phyloP scores from a whole-genome alignment of 192 early-diverging fungal species.

The Podila epicladia region DNA sequence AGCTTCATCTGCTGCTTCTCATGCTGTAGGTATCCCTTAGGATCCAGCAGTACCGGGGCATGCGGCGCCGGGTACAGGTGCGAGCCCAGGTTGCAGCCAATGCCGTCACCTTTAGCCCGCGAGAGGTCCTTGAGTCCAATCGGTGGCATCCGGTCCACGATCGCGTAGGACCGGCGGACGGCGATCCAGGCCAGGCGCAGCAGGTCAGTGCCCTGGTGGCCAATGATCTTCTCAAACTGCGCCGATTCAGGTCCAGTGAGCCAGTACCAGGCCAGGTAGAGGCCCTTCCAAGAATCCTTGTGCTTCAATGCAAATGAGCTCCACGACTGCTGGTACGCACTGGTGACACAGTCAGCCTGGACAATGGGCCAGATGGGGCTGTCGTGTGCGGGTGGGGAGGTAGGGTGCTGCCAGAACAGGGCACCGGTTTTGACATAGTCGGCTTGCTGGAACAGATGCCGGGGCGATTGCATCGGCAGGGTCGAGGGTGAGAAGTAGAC shows the following conservation, averaged over 20 bases:
- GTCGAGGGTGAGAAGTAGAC: conserved; percentile 40
- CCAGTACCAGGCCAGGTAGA: conserved; percentile 48
- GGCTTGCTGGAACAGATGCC: conserved; percentile 17
- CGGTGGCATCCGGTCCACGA: conserved; percentile 33
- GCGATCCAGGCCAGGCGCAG: conserved; percentile 39
- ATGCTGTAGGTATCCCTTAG: background rate
- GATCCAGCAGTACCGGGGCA: conserved; percentile 16
- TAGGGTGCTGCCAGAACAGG: conserved; percentile 49
- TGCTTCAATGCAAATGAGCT: conserved; percentile 27
- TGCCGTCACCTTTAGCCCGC: conserved; percentile 29
- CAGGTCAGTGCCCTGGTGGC: conserved; percentile 27
- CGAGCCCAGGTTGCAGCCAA: conserved; percentile 26
- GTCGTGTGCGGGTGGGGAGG: conserved; percentile 29
- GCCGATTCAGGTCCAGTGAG: conserved; percentile 10
- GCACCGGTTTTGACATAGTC: conserved; percentile 27
- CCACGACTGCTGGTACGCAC: conserved; percentile 32
- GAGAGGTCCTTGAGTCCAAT: conserved; percentile 42
- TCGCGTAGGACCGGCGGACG: conserved; percentile 13
- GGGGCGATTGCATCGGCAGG: conserved; percentile 36
- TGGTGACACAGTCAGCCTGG: conserved; percentile 27
- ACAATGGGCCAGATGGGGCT: conserved; percentile 39
- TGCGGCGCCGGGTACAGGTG: conserved; percentile 24
- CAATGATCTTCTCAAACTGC: conserved; percentile 22
- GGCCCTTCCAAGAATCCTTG: conserved; percentile 48
- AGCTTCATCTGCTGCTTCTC: conserved; percentile 12